A percentile compares a stretch with the other conserved stretches of the same genome.
Conservation (phyloP, 768 basidiomycete genomes). For the Paxillus rubicundulus region DNA sequence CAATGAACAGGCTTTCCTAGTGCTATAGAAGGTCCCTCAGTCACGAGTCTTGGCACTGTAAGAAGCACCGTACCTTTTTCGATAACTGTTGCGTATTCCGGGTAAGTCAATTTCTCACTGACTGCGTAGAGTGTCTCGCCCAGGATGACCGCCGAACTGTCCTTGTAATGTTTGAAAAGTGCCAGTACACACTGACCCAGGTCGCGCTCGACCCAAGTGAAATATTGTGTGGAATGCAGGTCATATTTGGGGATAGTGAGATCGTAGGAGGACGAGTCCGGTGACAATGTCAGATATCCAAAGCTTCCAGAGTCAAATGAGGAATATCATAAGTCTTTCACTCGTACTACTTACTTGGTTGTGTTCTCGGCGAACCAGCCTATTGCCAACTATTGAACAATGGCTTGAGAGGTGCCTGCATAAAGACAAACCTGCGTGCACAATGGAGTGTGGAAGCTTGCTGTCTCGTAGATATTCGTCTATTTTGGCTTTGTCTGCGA, state of each 20-base stretch:
- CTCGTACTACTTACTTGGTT: slow-evolving; percentile 12
- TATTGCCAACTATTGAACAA: background rate
- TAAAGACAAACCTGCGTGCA: slow-evolving; percentile 18
- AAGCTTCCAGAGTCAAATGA: slow-evolving; percentile 1
- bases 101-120: slow-evolving; percentile 20
- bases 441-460: slow-evolving; percentile 16
- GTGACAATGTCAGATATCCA: slow-evolving; percentile 4
- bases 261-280: slow-evolving; percentile 16
- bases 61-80: slow-evolving; percentile 11
- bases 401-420: too few species aligned
- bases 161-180: slow-evolving; percentile 23
- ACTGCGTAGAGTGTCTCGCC: slow-evolving; percentile 25
- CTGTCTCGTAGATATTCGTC: slow-evolving; percentile 22
- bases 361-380: slow-evolving; percentile 28
- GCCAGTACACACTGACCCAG: slow-evolving; percentile 22
- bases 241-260: slow-evolving; percentile 20
- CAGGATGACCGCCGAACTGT: slow-evolving; percentile 17
- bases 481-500: slow-evolving; percentile 23
- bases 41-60: background rate
- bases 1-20: slow-evolving; percentile 29
- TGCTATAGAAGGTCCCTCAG: slow-evolving; percentile 7
- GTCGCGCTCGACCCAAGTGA: slow-evolving; percentile 26
- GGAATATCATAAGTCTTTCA: background rate
- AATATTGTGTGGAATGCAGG: slow-evolving; percentile 14
- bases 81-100: slow-evolving; percentile 12